Evolutionary conservation across 192 early-diverging fungal genomes (phyloP), one percentile per base, ranked within the genome.

Genomic region (Linderina pennispora): DNA sequence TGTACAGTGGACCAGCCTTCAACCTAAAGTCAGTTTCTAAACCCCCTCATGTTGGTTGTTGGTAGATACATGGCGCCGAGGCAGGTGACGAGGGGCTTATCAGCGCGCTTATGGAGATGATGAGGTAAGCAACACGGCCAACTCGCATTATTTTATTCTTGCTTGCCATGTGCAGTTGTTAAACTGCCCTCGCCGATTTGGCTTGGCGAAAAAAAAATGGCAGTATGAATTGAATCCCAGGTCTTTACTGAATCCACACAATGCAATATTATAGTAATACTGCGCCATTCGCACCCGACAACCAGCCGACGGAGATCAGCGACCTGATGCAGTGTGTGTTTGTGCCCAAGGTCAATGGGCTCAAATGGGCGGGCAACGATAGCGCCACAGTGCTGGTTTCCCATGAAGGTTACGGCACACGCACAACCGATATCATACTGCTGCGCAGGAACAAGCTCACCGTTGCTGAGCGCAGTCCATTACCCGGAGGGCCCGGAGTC

Each of bases 321-420:
- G 55, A 70, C 31, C 22, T 70, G 23, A 44, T 53, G n/a, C 18
- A 55, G 22, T 57, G 55, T 19, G 40, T 70, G 14, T 70, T 62
- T 48, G 55, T 70, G n/a, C 66, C 66, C 3, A 18, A 20, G 4
- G 8, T 54, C 14, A 17, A 45, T 31, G 48, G 23, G 8, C 21
- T 40, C 23, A 15, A 16, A 8, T 38, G 50, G 22, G 20, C 48
- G 36, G 18, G 21, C 16, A 3, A 13, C 23, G 11, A n/a, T n/a
- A n/a, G n/a, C n/a, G n/a, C n/a, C n/a, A n/a, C n/a, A n/a, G n/a
- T n/a, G n/a, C n/a, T n/a, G n/a, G n/a, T n/a, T n/a, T n/a, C n/a
- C n/a, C n/a, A n/a, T n/a, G 50, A 37, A 8, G 21, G 11, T 0
- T 70, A 63, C 21, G 67, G 67, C 21, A 70, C 67, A 10, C 28